Conservation (phyloP, 768 basidiomycete species). For the Lentinula raphanica region DNA sequence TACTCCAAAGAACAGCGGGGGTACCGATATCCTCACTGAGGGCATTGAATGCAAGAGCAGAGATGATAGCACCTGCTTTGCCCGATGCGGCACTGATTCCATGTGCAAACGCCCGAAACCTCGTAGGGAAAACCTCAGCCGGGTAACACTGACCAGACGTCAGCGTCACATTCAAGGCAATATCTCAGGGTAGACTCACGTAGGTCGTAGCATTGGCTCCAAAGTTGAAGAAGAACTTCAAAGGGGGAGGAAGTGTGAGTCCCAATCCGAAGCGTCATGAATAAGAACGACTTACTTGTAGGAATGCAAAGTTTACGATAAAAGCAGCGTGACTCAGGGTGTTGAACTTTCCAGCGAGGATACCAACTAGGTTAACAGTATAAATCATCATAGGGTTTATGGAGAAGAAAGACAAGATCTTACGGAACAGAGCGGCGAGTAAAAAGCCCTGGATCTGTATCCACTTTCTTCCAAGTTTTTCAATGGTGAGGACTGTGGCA, state of each 20-base stretch:
- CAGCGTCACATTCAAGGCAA: not conserved
- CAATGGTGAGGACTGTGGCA: conserved; percentile 61
- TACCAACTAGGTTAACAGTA: conserved; percentile 39
- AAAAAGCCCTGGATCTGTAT: conserved; percentile 78
- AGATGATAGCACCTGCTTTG: conserved; percentile 74
- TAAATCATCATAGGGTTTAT: not conserved
- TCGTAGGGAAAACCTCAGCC: conserved; percentile 76
- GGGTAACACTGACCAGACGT: conserved; percentile 49
- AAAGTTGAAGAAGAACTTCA: conserved; percentile 79
- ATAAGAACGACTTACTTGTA: conserved; percentile 37
- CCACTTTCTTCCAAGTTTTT: conserved; percentile 66
- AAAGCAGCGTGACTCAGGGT: conserved; percentile 52
- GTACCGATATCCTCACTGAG: conserved; percentile 60
- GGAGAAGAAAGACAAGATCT: conserved; percentile 18
- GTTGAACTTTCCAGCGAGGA: conserved; percentile 64
- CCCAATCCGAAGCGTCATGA: not conserved
- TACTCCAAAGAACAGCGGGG: conserved; percentile 66
- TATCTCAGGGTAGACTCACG: conserved; percentile 21
- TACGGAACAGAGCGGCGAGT: conserved; percentile 62
- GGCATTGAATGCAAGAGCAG: conserved; percentile 67
- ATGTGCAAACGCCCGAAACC: conserved; percentile 68
- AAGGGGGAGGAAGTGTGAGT: not conserved
- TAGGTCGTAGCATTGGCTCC: conserved; percentile 68
- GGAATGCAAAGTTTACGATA: conserved; percentile 66
- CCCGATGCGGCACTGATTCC: conserved; percentile 71